Percentiles rank a stretch among this genome's conserved stretches.
These are phyloP conservation scores for Paraleonurus japonicus DNA, from an alignment of 257 asterid species.

Conservation along the genomic window DNA sequence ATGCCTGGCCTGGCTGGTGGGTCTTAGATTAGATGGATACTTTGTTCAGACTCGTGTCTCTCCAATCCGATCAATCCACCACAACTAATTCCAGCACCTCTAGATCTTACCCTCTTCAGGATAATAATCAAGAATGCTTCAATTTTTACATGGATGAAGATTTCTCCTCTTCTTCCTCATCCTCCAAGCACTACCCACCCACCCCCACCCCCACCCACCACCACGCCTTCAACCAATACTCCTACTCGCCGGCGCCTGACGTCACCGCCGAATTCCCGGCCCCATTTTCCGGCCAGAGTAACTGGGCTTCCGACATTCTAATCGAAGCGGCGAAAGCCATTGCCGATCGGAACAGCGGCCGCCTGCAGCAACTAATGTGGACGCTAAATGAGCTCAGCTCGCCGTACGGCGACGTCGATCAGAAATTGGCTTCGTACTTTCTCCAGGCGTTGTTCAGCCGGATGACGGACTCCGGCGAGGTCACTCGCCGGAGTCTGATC, in stretches of 20 bases:
- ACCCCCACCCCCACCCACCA: constrained; percentile 39
- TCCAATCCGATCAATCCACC: constrained; percentile 72
- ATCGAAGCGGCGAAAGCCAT: constrained; percentile 65
- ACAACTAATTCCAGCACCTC: constrained; percentile 84
- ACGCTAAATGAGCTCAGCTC: constrained; percentile 93
- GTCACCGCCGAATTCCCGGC: constrained; percentile 56
- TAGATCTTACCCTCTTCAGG: constrained; percentile 43
- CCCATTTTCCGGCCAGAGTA: constrained; percentile 39
- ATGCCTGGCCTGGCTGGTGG: constrained; percentile 44
- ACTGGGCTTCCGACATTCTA: constrained; percentile 81
- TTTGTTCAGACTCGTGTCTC: constrained; percentile 85
- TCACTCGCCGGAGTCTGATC: constrained; percentile 43
- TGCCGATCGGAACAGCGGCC: constrained; percentile 52
- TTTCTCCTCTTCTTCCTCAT: constrained; percentile 66
- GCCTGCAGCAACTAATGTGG: constrained; percentile 90
- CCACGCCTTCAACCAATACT: constrained; percentile 29
- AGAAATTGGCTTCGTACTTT: constrained; percentile 77
- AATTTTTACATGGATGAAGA: constrained; percentile 96
- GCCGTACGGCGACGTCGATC: constrained; percentile 85
- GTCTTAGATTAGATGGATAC: constrained; percentile 82
- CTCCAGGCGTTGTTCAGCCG: constrained; percentile 79
- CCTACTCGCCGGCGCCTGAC: constrained; percentile 45
- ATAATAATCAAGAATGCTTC: constrained; percentile 70
- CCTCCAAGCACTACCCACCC: constrained; percentile 58
- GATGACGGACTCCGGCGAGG: constrained; percentile 80